Base-by-base conservation (phyloP, 768 basidiomycete genomes). In the Suillus discolor region DNA sequence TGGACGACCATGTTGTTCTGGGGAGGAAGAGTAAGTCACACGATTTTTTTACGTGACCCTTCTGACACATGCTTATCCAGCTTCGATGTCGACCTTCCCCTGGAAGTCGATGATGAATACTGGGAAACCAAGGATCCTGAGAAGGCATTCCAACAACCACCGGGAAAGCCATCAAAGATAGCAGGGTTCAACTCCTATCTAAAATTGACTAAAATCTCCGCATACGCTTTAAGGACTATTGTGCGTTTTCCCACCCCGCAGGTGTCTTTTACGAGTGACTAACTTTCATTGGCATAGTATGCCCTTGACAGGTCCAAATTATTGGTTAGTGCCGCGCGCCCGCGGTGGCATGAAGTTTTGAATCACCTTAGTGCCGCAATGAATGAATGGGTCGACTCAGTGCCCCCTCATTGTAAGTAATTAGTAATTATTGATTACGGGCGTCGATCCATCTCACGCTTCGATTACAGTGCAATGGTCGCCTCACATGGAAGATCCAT, bases 21-120 rank as follows among this genome's bases (percentile, higher is more conserved):
- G 82, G 34, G 87, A 90, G 72, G 90, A 90, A 79, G 90, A 91
- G 89, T 91, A 66, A 77, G 85, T 4, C 36, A n/a, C 28, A 18
- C 16, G 6, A 18, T 25, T 31, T 49, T 31, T 23, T 11, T 16
- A 62, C 41, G 34, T 41, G 39, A 44, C 1, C 41, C 62, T 44
- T 63, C 60, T 71, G 23, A 72, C 61, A 12, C 62, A 49, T n/a
- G 31, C 36, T 73, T 67, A 62, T 67, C n/a, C 68, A 95, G 93
- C 74, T 93, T 93, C 72, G 94, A 96, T 73, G 79, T 90, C 34
- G 93, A 93, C 55, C 78, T 92, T 41, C 92, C 92, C 47, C 82
- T 92, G 15, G 92, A 94, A 74, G 89, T 94, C 16, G 92, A 96
- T 68, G 89, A 91, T 70, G 86, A 89, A 67, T 93, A 87, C 72